Base-by-base conservation (phyloP, 1,284 basidiomycete species). In the Tilletia caries region DNA sequence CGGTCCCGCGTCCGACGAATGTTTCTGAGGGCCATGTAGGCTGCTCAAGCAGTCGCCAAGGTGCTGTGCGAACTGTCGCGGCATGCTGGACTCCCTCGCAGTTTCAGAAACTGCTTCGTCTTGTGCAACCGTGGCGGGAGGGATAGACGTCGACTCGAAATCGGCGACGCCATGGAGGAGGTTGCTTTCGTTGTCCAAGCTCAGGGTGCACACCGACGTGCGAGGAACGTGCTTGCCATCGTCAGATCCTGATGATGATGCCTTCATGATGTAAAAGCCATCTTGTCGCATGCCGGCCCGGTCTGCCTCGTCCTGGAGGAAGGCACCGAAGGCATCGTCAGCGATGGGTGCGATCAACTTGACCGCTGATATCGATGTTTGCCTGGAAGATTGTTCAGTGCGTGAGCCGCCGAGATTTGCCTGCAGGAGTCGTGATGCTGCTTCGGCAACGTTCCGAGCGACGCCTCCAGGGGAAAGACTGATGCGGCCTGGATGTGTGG, bases 371-470 rank as follows among this genome's bases (percentile, higher is more conserved):
- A 71, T 25, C 79, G 71, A 33, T 79, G n/a, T n/a, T n/a, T n/a
- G n/a, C n/a, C n/a, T n/a, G n/a, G n/a, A n/a, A n/a, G n/a, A n/a
- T n/a, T n/a, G n/a, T n/a, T n/a, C n/a, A n/a, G n/a, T n/a, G n/a
- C n/a, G n/a, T n/a, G 33, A 20, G 52, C 13, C 32, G 54, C 3
- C 46, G 34, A 23, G 69, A 43, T 25, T 65, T 62, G 33, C 6
- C 88, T 64, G 23, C 34, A 89, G 82, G 8, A 90, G 80, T 27
- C 90, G 87, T 76, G 91, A 88, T 1, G 93, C 88, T 0, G 93
- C 92, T 81, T 96, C 92, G 1, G 95, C 92, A 64, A 98, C 89
- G 82, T 99, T 99, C 29, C 95, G 89, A 0, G 89, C 94, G 2
- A 99, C 96, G 15, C 96, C 96, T 1, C 96, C 96, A 0, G 92